Percentiles rank a stretch among this genome's conserved stretches.
phyloP scores from a whole-genome alignment of 2,329 filamentous ascomycete genomes.

The Fonsecaea pugnacius region DNA sequence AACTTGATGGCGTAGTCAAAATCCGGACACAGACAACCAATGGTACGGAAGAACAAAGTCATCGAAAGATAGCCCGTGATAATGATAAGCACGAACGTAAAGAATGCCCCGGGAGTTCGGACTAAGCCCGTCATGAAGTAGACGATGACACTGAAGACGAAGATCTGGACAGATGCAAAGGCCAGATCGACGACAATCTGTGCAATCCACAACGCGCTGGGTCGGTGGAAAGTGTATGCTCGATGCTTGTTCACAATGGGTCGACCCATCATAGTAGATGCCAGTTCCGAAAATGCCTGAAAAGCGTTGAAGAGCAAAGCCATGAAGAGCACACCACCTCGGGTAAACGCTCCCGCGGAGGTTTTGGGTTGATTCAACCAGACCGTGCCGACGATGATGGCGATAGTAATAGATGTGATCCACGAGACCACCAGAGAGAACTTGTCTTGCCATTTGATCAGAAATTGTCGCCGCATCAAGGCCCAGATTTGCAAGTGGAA shows the following conservation, averaged over 20 bases:
- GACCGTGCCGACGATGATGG: conserved; percentile 77
- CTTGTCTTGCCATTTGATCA: conserved; percentile 83
- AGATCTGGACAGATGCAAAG: conserved; percentile 71
- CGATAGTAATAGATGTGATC: conserved; percentile 72
- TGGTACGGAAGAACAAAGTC: conserved; percentile 76
- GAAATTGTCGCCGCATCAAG: conserved; percentile 80
- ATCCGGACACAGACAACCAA: conserved; percentile 75
- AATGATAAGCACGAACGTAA: conserved; percentile 74
- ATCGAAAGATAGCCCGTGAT: conserved; percentile 71
- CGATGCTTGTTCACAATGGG: conserved; percentile 83
- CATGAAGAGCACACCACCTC: conserved; percentile 81
- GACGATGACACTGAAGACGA: conserved; percentile 74
- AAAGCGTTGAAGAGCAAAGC: conserved; percentile 85
- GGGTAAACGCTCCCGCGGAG: conserved; percentile 73
- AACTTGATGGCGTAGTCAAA: conserved; percentile 87
- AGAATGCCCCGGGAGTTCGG: conserved; percentile 75
- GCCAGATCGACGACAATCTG: conserved; percentile 72
- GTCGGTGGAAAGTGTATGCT: conserved; percentile 80
- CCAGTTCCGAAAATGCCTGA: conserved; percentile 79
- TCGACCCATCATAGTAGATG: conserved; percentile 73
- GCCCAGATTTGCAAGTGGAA: conserved; percentile 84
- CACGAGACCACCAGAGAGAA: conserved; percentile 76
- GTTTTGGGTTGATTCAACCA: conserved; percentile 71
- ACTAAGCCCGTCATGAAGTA: conserved; percentile 77
- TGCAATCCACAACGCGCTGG: conserved; percentile 79